These are phyloP conservation scores for Cordia subcordata DNA, from an alignment of 257 asterid genomes.

Conservation along the genomic window DNA sequence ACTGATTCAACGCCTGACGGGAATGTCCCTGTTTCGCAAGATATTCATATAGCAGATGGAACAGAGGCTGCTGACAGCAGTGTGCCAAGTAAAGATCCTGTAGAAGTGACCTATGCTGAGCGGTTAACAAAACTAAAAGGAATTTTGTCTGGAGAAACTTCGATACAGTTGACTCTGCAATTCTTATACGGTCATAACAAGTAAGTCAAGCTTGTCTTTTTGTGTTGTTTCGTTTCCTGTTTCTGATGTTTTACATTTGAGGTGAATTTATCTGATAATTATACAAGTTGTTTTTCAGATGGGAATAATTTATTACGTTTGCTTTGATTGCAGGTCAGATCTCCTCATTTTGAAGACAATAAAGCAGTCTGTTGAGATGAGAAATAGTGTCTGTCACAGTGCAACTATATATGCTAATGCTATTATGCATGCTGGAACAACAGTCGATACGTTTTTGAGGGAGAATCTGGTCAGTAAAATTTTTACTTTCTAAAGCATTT, in stretches of 20 bases:
- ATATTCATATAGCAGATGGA: constrained; percentile 64
- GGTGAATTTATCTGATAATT: neutral
- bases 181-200: constrained; percentile 90
- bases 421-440: constrained; percentile 99
- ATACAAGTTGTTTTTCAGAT: neutral
- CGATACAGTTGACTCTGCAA: constrained; percentile 87
- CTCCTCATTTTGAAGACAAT: constrained; percentile 93
- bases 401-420: constrained; percentile 97
- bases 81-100: constrained; percentile 34
- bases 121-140: constrained; percentile 66
- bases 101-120: constrained; percentile 65
- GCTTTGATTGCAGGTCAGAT: constrained; percentile 67
- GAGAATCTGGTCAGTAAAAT: constrained; percentile 69
- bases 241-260: neutral
- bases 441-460: constrained; percentile 91
- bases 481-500: neutral
- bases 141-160: constrained; percentile 90
- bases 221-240: neutral
- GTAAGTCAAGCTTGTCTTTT: constrained; percentile 34
- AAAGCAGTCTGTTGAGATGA: constrained; percentile 96
- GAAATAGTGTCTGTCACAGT: constrained; percentile 92
- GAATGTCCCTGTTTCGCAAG: constrained; percentile 40
- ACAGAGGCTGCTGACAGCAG: constrained; percentile 34
- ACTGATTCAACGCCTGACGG: constrained; percentile 37
- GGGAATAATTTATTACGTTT: neutral